Evolutionary conservation across 345 rosid genomes (phyloP), one percentile per base, ranked within the genome.

Genomic region (Abelmoschus esculentus): DNA sequence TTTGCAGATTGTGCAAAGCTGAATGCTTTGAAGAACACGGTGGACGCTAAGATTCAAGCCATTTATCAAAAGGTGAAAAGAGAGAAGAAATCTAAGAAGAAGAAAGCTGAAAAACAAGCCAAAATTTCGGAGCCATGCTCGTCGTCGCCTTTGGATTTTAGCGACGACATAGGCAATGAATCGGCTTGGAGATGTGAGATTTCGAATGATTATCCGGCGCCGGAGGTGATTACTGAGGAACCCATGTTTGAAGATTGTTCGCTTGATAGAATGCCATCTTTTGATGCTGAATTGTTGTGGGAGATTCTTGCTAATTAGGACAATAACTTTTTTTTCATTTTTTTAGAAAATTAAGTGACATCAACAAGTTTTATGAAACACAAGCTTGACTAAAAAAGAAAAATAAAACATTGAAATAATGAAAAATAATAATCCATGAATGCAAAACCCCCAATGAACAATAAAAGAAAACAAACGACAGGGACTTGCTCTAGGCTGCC

Each of bases 241-340:
- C 7, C 76, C 0, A 85, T 54, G 6, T 74, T 79, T 67, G 92
- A 83, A 62, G 88, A 83, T 47, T 87, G 83, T 34, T 86, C 86
- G n/a, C 88, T 95, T 0, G 87, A 90, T 46, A 88, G 92, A 75
- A 80, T 95, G 90, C 99, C 96, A 0, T 91, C 99, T 28, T 95
- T 78, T 31, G 99, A 95, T 72, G 89, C 93, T 2, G 97, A 95
- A 49, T 83, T 90, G 78, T 87, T 91, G 4, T 95, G 99, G 99
- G 89, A 90, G 62, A 95, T 95, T 73, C 90, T 95, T 57, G 97
- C 96, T 10, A 92, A 74, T 76, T 93, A 80, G 80, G 68, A 70
- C 17, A 72, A 17, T 6, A 14, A 10, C 15, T 44, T 7, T 53
- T 15, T 34, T 7, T 6, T 4, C 19, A 38, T 18, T 19, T 49